Base-by-base conservation (phyloP, 148 eudicot genomes). In the Rhododendron williamsianum region DNA sequence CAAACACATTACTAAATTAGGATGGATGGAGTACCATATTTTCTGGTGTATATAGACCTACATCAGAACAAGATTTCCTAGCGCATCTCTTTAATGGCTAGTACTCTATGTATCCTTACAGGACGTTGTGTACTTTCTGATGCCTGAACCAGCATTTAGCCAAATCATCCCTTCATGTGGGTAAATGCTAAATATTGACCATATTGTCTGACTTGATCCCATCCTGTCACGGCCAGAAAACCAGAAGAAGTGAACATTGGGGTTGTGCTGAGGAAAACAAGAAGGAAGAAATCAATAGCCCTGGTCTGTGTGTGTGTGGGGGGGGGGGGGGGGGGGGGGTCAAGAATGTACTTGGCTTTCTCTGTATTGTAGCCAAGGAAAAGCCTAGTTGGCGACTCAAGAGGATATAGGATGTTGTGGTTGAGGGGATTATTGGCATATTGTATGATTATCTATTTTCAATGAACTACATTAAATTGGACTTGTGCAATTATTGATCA, bases 381-480 rank as follows among this genome's bases (percentile, higher is more conserved):
- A 56, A 18, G 60, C 60, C 60, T 56, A 56, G 33, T 65, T 65
- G 33, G 71, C 1, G 13, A n/a, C 30, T 65, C 30, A 9, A 9
- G 27, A 65, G 71, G 71, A 65, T 65, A 65, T 65, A 65, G 12
- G 27, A 65, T 23, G 27, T 9, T 65, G 71, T 65, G 27, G 1
- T 65, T n/a, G 25, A 41, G 27, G 71, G 27, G 71, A 65, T 6
- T 65, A n/a, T n/a, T 65, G 30, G 71, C 10, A 10, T 0, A n/a
- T 25, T 0, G 71, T n/a, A 65, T n/a, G 71, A 65, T 12, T 65
- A 65, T n/a, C 21, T 9, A 65, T n/a, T 9, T n/a, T n/a, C 71
- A 65, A 65, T n/a, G 71, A 65, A 21, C 93, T 80, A 54, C 77
- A 4, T 46, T 48, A 3, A 41, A 9, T 85, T 74, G 18, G 35